Base-by-base conservation (phyloP, 371 early-diverging fungal species). In the Modicella reniformis region DNA sequence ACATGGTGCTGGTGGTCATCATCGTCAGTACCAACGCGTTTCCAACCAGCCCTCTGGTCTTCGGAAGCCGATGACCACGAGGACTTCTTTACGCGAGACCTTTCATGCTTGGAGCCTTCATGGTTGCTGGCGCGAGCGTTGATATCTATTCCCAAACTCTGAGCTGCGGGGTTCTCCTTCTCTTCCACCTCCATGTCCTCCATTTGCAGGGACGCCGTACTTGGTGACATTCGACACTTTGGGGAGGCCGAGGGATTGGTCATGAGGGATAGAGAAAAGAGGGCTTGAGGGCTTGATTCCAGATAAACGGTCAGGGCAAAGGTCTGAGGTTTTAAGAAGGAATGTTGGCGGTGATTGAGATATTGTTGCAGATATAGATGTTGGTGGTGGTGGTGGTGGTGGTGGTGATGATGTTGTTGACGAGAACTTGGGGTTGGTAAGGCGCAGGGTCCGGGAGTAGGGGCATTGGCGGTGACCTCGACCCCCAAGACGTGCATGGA, bases 241-340 rank as follows among this genome's bases (percentile, higher is more conserved):
- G 49, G 6, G n/a, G 59, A 26, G 3, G 30, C n/a, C n/a, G 47
- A 58, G n/a, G 65, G 61, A 37, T 61, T 56, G 13, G 72, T 26
- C 13, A 66, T 49, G 34, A 67, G 29, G 10, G 65, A 60, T 5
- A 68, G 59, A 3, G 74, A 48, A 19, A 68, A 28, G 1, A 64
- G 55, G 10, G 59, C 59, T n/a, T 58, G 57, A 34, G 51, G 34
- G 15, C 47, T 34, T 5, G 68, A 59, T 49, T 68, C 63, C 34
- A 74, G 65, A 34, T 59, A 74, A n/a, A 74, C 59, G 1, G 60
- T 59, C 50, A 74, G 40, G 17, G 74, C 56, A 53, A 62, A 68
- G 12, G 56, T 64, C 5, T 60, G 34, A 23, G 48, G 51, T 34
- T 61, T 54, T 3, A 47, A 21, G 28, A 19, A 40, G 23, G 48